phyloP scores from a whole-genome alignment of 2,329 filamentous ascomycete genomes.

The Cladorrhinum sp. region DNA sequence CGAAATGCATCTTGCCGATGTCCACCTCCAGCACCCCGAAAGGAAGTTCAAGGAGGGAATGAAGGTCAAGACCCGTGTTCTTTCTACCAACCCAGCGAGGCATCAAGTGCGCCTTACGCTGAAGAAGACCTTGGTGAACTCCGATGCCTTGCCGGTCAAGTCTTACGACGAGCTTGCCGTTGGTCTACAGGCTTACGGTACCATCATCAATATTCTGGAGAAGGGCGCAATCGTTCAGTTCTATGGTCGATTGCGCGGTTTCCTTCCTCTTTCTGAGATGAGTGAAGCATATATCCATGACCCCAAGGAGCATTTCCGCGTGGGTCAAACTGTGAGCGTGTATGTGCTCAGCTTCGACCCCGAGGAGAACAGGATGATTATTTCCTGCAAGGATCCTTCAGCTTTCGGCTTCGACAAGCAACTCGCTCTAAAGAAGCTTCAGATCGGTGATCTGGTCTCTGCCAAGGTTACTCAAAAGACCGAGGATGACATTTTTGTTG shows the following conservation, averaged over 20 bases:
- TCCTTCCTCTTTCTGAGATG: constrained; percentile 93
- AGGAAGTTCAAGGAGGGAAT: constrained; percentile 91
- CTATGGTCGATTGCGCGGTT: constrained; percentile 78
- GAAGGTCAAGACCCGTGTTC: constrained; percentile 78
- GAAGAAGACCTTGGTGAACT: constrained; percentile 93
- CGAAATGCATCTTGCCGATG: constrained; percentile 84
- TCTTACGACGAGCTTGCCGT: constrained; percentile 70
- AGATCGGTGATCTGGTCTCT: constrained; percentile 70
- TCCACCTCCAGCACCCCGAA: constrained; percentile 85
- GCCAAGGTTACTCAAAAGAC: constrained; percentile 81
- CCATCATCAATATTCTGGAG: constrained; percentile 74
- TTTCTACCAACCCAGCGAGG: constrained; percentile 74
- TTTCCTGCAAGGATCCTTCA: constrained; percentile 89
- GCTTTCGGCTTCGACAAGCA: constrained; percentile 74
- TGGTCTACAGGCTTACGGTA: constrained; percentile 79
- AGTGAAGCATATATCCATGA: constrained; percentile 94
- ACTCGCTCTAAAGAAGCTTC: constrained; percentile 69
- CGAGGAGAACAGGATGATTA: constrained; percentile 67
- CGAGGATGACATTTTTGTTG: constrained; percentile 71
- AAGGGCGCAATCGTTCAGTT: constrained; percentile 89
- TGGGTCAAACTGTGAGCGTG: constrained; percentile 88
- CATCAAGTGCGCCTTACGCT: constrained; percentile 81
- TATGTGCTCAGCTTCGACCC: constrained; percentile 79
- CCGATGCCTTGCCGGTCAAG: constrained; percentile 75
- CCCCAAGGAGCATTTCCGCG: constrained; percentile 81